Evolutionary conservation across 805 yeast genomes (phyloP).

Genomic region (Kurtzmaniella fragi): DNA sequence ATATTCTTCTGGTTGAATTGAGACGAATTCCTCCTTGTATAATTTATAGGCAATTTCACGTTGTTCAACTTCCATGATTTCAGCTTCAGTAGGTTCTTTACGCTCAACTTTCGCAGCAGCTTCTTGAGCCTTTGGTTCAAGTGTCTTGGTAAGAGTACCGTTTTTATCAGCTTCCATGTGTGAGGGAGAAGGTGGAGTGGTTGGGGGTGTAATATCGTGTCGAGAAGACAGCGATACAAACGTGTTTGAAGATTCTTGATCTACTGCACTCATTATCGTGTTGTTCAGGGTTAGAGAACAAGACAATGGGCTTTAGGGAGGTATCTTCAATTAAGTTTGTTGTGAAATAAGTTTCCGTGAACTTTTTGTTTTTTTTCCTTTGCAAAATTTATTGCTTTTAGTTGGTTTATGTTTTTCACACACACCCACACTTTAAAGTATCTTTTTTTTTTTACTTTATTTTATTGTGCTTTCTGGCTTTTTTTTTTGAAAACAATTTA

Average conservation of each 20-base stretch:
- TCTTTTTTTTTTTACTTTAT: too few relatives aligned
- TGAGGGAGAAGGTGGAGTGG: constrained; percentile 5
- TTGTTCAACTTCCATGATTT: constrained; percentile 14
- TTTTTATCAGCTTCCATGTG: constrained; percentile 2
- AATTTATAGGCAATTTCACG: constrained; percentile 31
- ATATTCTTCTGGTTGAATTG: constrained; percentile 40
- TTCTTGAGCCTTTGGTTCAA: background rate
- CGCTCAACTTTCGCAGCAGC: background rate
- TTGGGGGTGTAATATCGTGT: constrained; percentile 5
- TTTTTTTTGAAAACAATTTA: background rate
- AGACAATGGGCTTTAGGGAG: too few relatives aligned
- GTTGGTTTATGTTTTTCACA: too few relatives aligned
- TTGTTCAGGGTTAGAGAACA: too few relatives aligned
- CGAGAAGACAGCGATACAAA: background rate
- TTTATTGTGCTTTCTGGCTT: too few relatives aligned
- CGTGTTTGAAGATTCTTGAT: too few relatives aligned
- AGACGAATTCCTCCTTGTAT: constrained; percentile 36
- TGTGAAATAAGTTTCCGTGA: too few relatives aligned
- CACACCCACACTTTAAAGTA: too few relatives aligned
- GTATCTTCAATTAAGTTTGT: too few relatives aligned
- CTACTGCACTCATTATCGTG: too few relatives aligned
- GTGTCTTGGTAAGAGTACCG: background rate
- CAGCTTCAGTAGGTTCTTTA: constrained; percentile 1
- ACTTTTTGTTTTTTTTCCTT: too few relatives aligned
- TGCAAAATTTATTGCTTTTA: too few relatives aligned